Evolutionary conservation across 2,329 filamentous ascomycete species (phyloP), one percentile per base, ranked within the genome.

Genomic region (Fusarium compactum): DNA sequence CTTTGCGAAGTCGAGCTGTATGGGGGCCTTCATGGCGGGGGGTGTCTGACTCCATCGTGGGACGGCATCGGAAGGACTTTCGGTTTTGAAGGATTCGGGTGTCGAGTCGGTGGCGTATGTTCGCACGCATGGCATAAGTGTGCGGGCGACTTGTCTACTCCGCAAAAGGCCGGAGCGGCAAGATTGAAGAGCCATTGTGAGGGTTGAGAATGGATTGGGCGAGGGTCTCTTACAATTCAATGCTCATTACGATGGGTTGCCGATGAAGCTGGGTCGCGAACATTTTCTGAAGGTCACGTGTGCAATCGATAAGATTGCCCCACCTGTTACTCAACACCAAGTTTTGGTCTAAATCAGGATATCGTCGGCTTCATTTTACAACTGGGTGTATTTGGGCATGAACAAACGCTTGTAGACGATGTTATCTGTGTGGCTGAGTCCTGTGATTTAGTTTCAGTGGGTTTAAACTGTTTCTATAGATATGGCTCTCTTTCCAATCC

Each of bases 11-110:
- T 83, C 89, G 78, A 85, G 87, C 72, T 81, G 90, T 83, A 93
- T 87, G 1, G 90, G 88, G 6, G 90, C 90, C 81, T 90, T 92
- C 85, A 93, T 91, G 61, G 82, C 83, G 68, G 86, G 82, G 12
- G 92, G 92, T 10, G 92, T 94, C 75, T 90, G 86, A 14, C 87
- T 85, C 92, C 92, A 94, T 82, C 91, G 85, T 53, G 91, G 91
- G 71, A 62, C 59, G 4, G 71, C 40, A 29, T 66, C 30, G 34
- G 55, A 50, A 34, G 64, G 22, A 25, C 48, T 51, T 15, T 59
- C 51, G 61, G 69, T 55, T 57, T 74, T 72, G 76, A 77, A 76
- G 60, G 76, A 70, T 50, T 77, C 73, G 24, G 75, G 68, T 10
- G 74, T 70, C 20, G 69, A 71, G 43, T 76, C 72, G 70, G 76